Evolutionary conservation across 169 alveolate genomes (phyloP).

Genomic region (Cyclospora cayetanensis): DNA sequence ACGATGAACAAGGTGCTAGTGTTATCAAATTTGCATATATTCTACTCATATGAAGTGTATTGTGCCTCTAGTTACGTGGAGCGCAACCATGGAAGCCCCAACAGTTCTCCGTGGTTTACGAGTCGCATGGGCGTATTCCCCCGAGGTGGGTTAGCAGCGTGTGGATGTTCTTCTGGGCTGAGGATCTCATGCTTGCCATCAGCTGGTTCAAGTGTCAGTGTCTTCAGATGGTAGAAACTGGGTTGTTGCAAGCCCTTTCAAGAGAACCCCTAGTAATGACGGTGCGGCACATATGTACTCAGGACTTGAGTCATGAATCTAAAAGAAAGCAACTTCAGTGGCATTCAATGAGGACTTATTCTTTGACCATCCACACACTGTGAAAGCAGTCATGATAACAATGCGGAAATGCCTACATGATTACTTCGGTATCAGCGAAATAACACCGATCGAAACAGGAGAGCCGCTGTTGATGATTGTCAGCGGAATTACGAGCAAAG

Average conservation of each 20-base stretch:
- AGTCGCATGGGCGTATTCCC: conserved; percentile 72
- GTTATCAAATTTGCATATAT: not conserved
- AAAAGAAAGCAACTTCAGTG: conserved; percentile 50
- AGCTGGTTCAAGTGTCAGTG: conserved; percentile 74
- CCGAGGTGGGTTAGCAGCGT: conserved; percentile 56
- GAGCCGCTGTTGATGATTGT: conserved; percentile 86
- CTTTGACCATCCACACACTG: conserved; percentile 80
- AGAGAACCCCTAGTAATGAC: conserved; percentile 77
- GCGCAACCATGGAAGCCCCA: conserved; percentile 53
- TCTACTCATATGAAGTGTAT: not conserved
- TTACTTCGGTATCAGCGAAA: conserved; percentile 88
- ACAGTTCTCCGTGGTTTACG: conserved; percentile 60
- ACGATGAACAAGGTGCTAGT: conserved; percentile 67
- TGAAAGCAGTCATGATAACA: conserved; percentile 80
- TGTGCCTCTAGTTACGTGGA: conserved; percentile 66
- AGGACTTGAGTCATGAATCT: not conserved
- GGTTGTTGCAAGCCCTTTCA: conserved; percentile 74
- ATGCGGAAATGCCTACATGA: conserved; percentile 85
- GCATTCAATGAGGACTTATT: conserved; percentile 78
- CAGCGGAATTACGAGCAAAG: conserved; percentile 88
- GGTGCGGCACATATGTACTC: conserved; percentile 25
- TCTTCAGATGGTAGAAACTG: conserved; percentile 78
- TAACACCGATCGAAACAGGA: conserved; percentile 90
- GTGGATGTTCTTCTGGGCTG: not conserved
- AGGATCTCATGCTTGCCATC: not conserved